These are phyloP conservation scores for Echites panduratus DNA, from an alignment of 257 asterid species.

Conservation along the genomic window DNA sequence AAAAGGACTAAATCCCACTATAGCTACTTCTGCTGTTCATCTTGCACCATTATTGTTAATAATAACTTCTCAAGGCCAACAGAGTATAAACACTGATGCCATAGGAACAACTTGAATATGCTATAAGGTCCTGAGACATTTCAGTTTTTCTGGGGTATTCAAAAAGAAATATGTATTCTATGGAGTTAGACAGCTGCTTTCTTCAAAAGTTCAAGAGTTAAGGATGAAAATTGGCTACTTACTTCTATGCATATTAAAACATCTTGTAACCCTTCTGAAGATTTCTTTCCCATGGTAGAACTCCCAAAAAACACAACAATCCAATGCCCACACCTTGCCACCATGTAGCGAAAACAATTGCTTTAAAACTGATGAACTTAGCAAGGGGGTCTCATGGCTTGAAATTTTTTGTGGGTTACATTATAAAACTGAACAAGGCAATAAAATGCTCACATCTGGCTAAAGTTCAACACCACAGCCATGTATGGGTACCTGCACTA, in stretches of 20 bases:
- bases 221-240: background rate
- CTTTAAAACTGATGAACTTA: constrained; percentile 93
- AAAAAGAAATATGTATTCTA: background rate
- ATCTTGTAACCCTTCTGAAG: constrained; percentile 73
- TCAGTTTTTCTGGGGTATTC: background rate
- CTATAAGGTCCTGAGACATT: background rate
- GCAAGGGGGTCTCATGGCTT: constrained; percentile 86
- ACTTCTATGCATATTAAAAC: constrained; percentile 85
- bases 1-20: background rate
- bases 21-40: no score
- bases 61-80: background rate
- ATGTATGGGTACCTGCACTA: constrained; percentile 89
- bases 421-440: constrained; percentile 90
- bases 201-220: no score
- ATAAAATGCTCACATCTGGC: constrained; percentile 97
- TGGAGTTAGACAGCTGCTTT: background rate
- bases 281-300: constrained; percentile 58
- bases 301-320: constrained; percentile 48
- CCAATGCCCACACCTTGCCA: constrained; percentile 99
- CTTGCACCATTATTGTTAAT: background rate
- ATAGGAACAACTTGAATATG: background rate
- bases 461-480: constrained; percentile 69
- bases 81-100: background rate
- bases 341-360: constrained; percentile 97
- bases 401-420: constrained; percentile 60